Conservation (phyloP, 768 basidiomycete species). For the Amanita rubescens region DNA sequence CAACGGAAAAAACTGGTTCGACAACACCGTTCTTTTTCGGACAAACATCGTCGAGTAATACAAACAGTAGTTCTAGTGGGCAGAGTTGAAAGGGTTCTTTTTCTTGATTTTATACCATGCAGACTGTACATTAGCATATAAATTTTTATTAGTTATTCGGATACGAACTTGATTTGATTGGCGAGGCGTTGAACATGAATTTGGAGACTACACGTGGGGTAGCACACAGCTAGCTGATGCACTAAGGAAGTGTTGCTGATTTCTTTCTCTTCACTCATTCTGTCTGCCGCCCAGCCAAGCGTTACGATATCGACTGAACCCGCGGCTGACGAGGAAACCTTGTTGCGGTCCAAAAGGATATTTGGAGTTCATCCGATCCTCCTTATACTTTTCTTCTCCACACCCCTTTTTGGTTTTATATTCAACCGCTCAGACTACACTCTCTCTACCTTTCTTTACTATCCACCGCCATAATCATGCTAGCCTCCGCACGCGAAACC, state of each 20-base stretch:
- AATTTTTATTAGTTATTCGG: background rate
- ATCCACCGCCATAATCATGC: constrained; percentile 17
- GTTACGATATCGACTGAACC: background rate
- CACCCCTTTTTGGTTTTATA: constrained; percentile 1
- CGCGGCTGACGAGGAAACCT: constrained; percentile 2
- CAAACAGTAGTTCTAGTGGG: background rate
- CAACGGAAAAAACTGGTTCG: background rate
- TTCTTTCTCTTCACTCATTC: background rate
- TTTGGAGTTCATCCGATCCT: too few species aligned
- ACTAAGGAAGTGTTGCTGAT: background rate
- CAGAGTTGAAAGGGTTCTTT: constrained; percentile 1
- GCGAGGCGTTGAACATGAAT: background rate
- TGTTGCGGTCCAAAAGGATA: background rate
- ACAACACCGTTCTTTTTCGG: background rate
- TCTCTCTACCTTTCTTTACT: constrained; percentile 3
- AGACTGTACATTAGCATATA: constrained; percentile 6
- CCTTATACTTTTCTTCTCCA: background rate
- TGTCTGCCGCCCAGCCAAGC: background rate
- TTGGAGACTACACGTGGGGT: background rate
- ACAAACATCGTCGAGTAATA: background rate
- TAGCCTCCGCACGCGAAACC: constrained; percentile 33
- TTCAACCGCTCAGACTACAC: constrained; percentile 5
- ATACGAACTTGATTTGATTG: background rate
- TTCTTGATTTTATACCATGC: constrained; percentile 3
- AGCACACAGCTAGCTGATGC: background rate